Evolutionary conservation across 108 stramenopile species (phyloP).

Genomic region (Heterococcus sp.): DNA sequence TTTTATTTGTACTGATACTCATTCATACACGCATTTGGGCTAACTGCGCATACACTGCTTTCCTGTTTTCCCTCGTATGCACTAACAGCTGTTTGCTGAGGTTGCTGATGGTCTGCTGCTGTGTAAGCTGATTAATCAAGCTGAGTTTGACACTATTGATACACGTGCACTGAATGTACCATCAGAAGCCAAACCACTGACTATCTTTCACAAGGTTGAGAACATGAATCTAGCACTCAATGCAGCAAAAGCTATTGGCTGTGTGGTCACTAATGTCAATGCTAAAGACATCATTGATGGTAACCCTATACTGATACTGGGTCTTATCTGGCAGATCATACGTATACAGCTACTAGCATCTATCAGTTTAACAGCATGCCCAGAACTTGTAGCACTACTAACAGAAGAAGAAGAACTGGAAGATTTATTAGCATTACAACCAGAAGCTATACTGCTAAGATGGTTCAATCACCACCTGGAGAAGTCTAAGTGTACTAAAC

Average conservation of each 20-base stretch:
- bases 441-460: constrained; percentile 58
- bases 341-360: constrained; percentile 55
- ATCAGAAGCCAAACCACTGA: not conserved
- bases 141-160: constrained; percentile 57
- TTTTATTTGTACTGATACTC: too few species aligned
- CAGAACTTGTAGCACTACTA: constrained; percentile 58
- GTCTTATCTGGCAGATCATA: constrained; percentile 63
- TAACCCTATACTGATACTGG: constrained; percentile 59
- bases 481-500: constrained; percentile 6
- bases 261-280: constrained; percentile 60
- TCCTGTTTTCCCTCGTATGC: too few species aligned
- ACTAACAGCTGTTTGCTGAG: constrained; percentile 47
- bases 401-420: constrained; percentile 58
- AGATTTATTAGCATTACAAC: constrained; percentile 49
- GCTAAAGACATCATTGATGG: constrained; percentile 60
- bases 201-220: constrained; percentile 24
- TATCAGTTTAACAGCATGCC: constrained; percentile 56
- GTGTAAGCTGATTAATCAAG: constrained; percentile 60
- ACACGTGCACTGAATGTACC: constrained; percentile 36
- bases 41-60: too few species aligned
- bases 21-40: too few species aligned
- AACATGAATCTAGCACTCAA: constrained; percentile 63
- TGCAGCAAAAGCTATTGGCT: constrained; percentile 60
- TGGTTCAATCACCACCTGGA: constrained; percentile 66
- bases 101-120: constrained; percentile 55